These are phyloP conservation scores for Erythrophleum ivorense DNA, from an alignment of 331 rosid species.

Conservation along the genomic window DNA sequence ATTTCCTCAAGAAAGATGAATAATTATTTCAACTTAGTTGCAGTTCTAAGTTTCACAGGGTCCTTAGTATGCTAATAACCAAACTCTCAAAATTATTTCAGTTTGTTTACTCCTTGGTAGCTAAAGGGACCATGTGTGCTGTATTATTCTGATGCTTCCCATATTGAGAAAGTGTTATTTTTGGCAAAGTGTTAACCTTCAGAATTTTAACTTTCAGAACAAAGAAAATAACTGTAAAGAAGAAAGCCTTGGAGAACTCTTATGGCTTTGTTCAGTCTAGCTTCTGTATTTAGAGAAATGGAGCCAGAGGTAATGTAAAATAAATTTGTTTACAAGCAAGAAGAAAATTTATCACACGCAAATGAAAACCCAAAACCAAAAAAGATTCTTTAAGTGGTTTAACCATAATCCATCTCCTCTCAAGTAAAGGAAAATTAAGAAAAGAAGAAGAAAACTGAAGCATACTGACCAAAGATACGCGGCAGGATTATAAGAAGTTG, in stretches of 20 bases:
- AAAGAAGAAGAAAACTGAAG: background rate
- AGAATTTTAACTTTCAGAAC: background rate
- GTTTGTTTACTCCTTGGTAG: background rate
- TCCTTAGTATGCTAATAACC: background rate
- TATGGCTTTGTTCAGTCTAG: slow-evolving; percentile 6
- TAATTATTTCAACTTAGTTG: background rate
- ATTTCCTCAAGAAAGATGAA: slow-evolving; percentile 1
- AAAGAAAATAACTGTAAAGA: background rate
- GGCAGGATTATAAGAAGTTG: slow-evolving; percentile 79
- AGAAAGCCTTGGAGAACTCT: background rate
- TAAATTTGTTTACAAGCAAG: background rate
- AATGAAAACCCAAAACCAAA: background rate
- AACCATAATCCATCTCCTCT: background rate
- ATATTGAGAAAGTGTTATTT: background rate
- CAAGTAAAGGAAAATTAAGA: background rate
- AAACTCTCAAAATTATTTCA: background rate
- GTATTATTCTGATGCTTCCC: background rate
- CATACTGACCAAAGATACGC: slow-evolving; percentile 75
- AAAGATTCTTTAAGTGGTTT: background rate
- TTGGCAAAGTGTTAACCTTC: background rate
- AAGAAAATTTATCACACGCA: background rate
- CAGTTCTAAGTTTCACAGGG: background rate
- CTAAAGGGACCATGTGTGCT: background rate
- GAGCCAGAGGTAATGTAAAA: background rate
- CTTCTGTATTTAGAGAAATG: background rate